Base-by-base conservation (phyloP, 169 alveolate species). In the Babesia caballi region DNA sequence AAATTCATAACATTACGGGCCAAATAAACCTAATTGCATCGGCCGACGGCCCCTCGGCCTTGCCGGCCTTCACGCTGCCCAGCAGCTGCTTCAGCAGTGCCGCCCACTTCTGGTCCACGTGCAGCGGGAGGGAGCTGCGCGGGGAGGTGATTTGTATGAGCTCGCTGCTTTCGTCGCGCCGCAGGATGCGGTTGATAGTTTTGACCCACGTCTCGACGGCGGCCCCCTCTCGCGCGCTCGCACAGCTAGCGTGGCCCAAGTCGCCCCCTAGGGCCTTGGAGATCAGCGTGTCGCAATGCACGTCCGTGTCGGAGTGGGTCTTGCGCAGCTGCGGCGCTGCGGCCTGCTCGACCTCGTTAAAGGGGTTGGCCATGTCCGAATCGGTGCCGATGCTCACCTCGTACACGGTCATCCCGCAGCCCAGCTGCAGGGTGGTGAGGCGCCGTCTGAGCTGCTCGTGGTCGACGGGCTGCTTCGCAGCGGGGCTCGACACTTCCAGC, bases 11-110 rank as follows among this genome's bases (percentile, higher is more conserved):
- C 44, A 17, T 17, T 17, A 38, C 15, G 7, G 82, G 74, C 82
- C 82, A 71, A 9, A 58, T 71, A 30, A 71, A 71, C 61, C 32
- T 71, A 21, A 71, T 27, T 6, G 49, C 82, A 4, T 67, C 78
- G n/a, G 28, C 28, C 12, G 25, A 25, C 1, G 19, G 32, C 6
- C 12, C n/a, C 25, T 27, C 42, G 19, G 17, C 30, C 12, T 23
- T 9, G 12, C 28, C 73, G 11, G 73, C 12, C 28, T 58, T 71
- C 2, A 71, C 21, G 4, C 35, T 25, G 7, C 35, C 17, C 38
- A 71, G 19, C 19, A 51, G 49, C 19, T 44, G 66, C 65, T 59
- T 71, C 17, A 71, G 27, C 46, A 71, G 8, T 5, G 38, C 11
- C 4, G 28, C 73, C 82, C 82, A 71, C 38, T 60, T 71, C 30